Base-by-base conservation (phyloP, 306 rosid species). In the Castanopsis chinensis region DNA sequence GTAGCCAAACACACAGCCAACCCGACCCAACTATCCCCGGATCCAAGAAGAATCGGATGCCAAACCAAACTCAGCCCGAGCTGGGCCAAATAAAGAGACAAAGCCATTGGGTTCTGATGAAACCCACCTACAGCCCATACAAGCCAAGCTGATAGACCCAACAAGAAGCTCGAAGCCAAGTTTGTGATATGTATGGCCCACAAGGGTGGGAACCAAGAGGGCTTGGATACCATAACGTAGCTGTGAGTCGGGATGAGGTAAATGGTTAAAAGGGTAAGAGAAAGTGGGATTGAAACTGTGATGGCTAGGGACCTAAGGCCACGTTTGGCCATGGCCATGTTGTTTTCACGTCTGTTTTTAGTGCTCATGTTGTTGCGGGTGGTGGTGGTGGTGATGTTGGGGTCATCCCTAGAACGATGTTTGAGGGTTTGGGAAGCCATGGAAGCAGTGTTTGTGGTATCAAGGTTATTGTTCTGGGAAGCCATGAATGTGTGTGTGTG, bases 111-210 rank as follows among this genome's bases (percentile, higher is more conserved):
- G 14, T 73, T 73, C 35, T 64, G 73, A 5, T 92, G 99, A 82
- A 94, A 94, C 0, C 92, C 97, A 0, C 96, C 91, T 1, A 88
- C 87, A 0, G 89, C 97, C 99, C 98, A 94, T 0, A 91, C 86
- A 41, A 92, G 91, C 97, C 98, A 94, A 2, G 92, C 91, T 0
- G 97, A 55, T 0, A 90, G 73, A 15, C 92, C 92, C 91, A 85
- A 89, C 59, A 92, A 63, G 49, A 91, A 76, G 64, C 80, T 88
- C 0, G 90, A 88, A 5, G 91, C 88, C 23, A 83, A 80, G 54
- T 86, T 86, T 0, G 80, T 77, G 1, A 87, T 27, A 28, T 85
- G 90, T 1, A 94, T 23, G 27, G 80, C 89, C 92, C 91, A 90
- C 11, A 73, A 20, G 1, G 95, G 93, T 0, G 85, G 93, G 75